Evolutionary conservation across 345 rosid species (phyloP).

Genomic region (Noccaea bulbosa): DNA sequence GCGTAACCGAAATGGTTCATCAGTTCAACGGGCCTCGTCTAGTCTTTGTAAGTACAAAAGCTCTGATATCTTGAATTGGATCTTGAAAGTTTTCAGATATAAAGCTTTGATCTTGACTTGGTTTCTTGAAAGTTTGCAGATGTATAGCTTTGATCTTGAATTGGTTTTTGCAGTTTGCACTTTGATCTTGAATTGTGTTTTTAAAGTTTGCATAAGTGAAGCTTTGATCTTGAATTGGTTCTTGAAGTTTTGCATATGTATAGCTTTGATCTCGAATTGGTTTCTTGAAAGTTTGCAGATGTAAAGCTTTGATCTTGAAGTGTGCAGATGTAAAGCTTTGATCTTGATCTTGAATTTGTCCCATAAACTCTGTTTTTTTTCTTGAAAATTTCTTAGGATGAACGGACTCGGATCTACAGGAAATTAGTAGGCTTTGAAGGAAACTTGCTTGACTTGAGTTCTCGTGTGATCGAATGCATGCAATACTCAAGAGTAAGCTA

Average conservation of each 20-base stretch:
- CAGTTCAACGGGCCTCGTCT: slow-evolving; percentile 60
- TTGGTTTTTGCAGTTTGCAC: background rate
- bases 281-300: too few species aligned
- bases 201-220: too few species aligned
- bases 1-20: slow-evolving; percentile 74
- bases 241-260: too few species aligned
- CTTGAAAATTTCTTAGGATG: slow-evolving; percentile 57
- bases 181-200: background rate
- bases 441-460: slow-evolving; percentile 62
- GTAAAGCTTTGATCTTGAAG: background rate
- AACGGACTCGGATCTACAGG: slow-evolving; percentile 72
- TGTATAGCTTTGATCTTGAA: background rate
- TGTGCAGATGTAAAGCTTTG: background rate
- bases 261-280: background rate
- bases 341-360: background rate
- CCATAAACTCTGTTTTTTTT: slow-evolving; percentile 16
- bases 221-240: too few species aligned
- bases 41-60: slow-evolving; percentile 61
- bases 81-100: too few species aligned
- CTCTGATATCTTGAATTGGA: too few species aligned
- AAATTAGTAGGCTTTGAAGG: slow-evolving; percentile 79
- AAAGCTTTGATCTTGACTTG: background rate
- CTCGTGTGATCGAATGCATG: slow-evolving; percentile 72
- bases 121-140: too few species aligned
- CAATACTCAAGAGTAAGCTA: slow-evolving; percentile 79